phyloP scores from a whole-genome alignment of 371 early-diverging fungal species.

The Syncephalastrum contaminatum region DNA sequence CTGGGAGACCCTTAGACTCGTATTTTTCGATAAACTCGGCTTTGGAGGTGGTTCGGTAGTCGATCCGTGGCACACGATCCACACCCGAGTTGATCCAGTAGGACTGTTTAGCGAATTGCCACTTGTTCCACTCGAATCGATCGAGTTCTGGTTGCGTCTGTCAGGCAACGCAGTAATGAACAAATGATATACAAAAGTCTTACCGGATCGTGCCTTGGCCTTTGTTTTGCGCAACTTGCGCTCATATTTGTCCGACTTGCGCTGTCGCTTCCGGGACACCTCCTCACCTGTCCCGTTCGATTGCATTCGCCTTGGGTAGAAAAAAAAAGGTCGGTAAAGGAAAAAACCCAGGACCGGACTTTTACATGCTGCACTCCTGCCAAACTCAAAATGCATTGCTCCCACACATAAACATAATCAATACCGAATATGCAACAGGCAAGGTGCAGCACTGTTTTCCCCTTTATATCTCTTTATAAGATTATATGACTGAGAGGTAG shows the following conservation, averaged over 20 bases:
- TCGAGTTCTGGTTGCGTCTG: constrained; percentile 38
- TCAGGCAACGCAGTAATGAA: not conserved
- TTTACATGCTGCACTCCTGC: no score
- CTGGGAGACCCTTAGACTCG: constrained; percentile 61
- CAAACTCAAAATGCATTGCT: no score
- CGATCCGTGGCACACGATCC: constrained; percentile 50
- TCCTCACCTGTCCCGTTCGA: no score
- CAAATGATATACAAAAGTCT: not conserved
- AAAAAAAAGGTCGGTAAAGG: no score
- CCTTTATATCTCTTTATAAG: no score
- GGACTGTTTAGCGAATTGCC: constrained; percentile 47
- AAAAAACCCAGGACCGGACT: no score
- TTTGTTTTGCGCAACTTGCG: constrained; percentile 48
- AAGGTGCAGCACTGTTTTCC: no score
- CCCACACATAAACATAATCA: no score
- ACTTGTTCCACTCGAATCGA: constrained; percentile 57
- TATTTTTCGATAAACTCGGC: constrained; percentile 60
- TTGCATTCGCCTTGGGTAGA: no score
- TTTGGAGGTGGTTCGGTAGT: constrained; percentile 45
- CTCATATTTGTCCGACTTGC: constrained; percentile 20
- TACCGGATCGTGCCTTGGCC: constrained; percentile 53
- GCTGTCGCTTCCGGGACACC: no score
- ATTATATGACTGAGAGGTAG: no score
- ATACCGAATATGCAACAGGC: no score
- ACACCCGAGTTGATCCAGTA: constrained; percentile 49